Percentiles rank a stretch among this genome's conserved stretches.
These are phyloP conservation scores for Nicotiana noctiflora DNA, from an alignment of 257 asterid genomes.

Conservation along the genomic window DNA sequence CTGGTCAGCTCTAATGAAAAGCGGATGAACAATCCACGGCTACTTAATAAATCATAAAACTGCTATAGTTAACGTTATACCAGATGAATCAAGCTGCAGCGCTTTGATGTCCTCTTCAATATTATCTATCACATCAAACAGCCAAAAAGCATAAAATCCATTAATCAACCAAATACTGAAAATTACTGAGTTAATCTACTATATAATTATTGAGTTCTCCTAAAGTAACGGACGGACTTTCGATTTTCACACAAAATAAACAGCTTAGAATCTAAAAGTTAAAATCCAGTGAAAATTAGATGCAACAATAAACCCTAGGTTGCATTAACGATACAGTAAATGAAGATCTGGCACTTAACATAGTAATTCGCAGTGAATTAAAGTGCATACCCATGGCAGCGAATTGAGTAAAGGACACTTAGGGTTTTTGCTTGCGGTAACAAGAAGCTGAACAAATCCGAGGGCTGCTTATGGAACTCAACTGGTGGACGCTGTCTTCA, in stretches of 20 bases:
- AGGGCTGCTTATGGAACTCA: not conserved
- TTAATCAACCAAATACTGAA: not conserved
- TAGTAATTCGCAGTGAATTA: not conserved
- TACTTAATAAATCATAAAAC: not conserved
- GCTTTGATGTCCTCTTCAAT: constrained; percentile 88
- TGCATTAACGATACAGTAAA: not conserved
- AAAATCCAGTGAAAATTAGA: not conserved
- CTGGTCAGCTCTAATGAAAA: not conserved
- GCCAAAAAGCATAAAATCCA: not conserved
- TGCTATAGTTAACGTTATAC: constrained; percentile 20
- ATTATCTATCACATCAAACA: constrained; percentile 35
- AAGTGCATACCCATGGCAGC: not conserved
- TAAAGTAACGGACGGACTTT: not conserved
- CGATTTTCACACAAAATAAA: not conserved
- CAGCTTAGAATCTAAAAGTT: not conserved
- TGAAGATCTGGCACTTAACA: not conserved
- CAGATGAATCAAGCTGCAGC: constrained; percentile 83
- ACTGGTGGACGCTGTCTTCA: not conserved
- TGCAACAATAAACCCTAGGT: not conserved
- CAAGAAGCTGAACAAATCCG: not conserved
- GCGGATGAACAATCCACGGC: not conserved
- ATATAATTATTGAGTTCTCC: not conserved
- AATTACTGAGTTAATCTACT: not conserved
- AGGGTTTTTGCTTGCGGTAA: constrained; percentile 7
- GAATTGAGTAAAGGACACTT: constrained; percentile 5